Conservation (phyloP, 1,284 basidiomycete species). For the Boletellus dicymbophilus region DNA sequence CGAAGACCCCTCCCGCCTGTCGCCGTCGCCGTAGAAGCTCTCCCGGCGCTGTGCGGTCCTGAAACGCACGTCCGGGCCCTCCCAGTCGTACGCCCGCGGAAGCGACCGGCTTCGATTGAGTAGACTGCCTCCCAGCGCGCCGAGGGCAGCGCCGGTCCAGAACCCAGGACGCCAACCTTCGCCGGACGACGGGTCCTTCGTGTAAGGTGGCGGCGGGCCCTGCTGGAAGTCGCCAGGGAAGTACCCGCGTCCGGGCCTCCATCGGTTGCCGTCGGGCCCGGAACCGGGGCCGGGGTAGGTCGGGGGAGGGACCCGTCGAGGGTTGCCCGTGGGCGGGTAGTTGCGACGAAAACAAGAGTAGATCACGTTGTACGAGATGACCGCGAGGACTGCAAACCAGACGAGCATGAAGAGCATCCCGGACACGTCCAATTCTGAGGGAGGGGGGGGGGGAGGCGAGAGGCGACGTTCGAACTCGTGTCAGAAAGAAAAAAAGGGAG, state of each 20-base stretch:
- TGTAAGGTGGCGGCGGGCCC: conserved; percentile 78
- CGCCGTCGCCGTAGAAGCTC: conserved; percentile 41
- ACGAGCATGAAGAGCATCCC: conserved; percentile 54
- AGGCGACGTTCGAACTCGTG: background rate
- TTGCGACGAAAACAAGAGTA: conserved; percentile 49
- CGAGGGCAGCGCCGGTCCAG: conserved; percentile 76
- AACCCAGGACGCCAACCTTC: conserved; percentile 68
- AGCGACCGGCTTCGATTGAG: conserved; percentile 42
- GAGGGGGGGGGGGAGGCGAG: background rate
- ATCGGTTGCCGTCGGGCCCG: background rate
- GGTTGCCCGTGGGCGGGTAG: conserved; percentile 17
- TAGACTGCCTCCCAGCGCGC: conserved; percentile 63
- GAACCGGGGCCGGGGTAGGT: conserved; percentile 35
- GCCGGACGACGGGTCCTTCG: conserved; percentile 39
- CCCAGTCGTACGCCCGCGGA: conserved; percentile 52
- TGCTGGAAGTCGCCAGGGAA: conserved; percentile 56
- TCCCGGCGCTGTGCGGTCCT: conserved; percentile 22
- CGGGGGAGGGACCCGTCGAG: conserved; percentile 28
- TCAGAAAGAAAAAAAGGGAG: background rate
- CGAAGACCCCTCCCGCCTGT: conserved; percentile 71
- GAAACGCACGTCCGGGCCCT: conserved; percentile 37
- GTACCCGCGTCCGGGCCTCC: conserved; percentile 37
- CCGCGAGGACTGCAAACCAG: conserved; percentile 53
- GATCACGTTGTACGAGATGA: conserved; percentile 60
- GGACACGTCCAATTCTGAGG: conserved; percentile 41